Base-by-base conservation (phyloP, 1,284 basidiomycete species). In the Agaricales sp. region DNA sequence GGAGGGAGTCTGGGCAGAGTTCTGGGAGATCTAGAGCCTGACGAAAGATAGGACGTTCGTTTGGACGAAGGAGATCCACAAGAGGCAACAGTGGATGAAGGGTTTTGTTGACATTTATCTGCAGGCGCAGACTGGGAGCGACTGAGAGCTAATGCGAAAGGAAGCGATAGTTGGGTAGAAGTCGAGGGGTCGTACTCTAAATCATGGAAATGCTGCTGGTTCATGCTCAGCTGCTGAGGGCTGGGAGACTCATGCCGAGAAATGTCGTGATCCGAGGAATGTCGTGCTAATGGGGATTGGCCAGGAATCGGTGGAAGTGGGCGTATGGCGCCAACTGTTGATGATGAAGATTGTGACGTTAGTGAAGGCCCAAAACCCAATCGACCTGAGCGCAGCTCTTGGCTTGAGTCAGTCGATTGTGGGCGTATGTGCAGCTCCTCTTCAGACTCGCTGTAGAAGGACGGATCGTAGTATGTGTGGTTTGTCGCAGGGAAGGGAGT, bases 391-490 rank as follows among this genome's bases (percentile, higher is more conserved):
- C 24, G 16, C 20, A 19, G 49, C 22, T 35, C 24, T 20, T 18
- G 21, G 25, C 58, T 52, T 16, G 51, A 47, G 46, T 25, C 18
- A 45, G 13, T 11, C 11, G 41, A 11, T 51, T 43, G 51, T 47
- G 21, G 53, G 52, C 13, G 53, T 63, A 2, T 69, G 64, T 1
- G 66, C 66, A 60, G 51, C 22, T 56, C 50, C 16, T 60, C 44
- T 14, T 24, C 14, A 14, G 21, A 50, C 13, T 59, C 57, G 39
- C 55, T 56, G 51, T 69, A 69, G 51, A 66, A 72, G 2, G 64
- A 63, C 11, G 70, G 67, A 51, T 71, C 68, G 46, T 68, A 54
- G 49, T 69, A 68, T 1, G 57, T 62, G 53, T 69, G 69, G 14
- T 67, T 63, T 21, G 69, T 67, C 3, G 66, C 62, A 4, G 60